phyloP scores from a whole-genome alignment of 148 eudicot genomes.

The Silene latifolia region DNA sequence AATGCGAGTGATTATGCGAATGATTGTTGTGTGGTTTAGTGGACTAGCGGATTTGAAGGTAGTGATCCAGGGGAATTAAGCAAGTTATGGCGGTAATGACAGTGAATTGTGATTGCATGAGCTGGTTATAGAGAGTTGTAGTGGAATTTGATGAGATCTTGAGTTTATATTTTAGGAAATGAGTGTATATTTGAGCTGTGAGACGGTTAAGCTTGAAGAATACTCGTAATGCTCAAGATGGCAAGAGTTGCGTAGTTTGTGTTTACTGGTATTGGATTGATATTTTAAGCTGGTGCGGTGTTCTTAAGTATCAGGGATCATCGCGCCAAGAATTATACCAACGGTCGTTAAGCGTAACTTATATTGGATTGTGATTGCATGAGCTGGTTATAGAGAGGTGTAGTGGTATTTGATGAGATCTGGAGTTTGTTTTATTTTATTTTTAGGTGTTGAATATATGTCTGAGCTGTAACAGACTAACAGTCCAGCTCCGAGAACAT shows the following conservation, averaged over 20 bases:
- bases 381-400: background rate
- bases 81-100: background rate
- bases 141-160: background rate
- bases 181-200: no score
- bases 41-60: background rate
- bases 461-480: no score
- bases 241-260: no score
- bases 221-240: no score
- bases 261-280: no score
- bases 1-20: slow-evolving; percentile 10
- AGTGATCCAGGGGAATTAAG: background rate
- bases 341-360: background rate
- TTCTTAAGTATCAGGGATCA: background rate
- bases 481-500: no score
- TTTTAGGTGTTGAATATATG: background rate
- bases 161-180: background rate
- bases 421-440: no score
- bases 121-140: background rate
- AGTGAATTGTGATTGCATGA: background rate
- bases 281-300: background rate
- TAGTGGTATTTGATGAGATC: background rate
- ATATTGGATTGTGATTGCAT: background rate
- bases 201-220: no score
- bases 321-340: background rate
- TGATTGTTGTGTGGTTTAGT: background rate